A percentile compares a stretch with the other conserved stretches of the same genome.
Evolutionary conservation across 108 stramenopile species (phyloP).

Genomic region (Bacterosira constricta): DNA sequence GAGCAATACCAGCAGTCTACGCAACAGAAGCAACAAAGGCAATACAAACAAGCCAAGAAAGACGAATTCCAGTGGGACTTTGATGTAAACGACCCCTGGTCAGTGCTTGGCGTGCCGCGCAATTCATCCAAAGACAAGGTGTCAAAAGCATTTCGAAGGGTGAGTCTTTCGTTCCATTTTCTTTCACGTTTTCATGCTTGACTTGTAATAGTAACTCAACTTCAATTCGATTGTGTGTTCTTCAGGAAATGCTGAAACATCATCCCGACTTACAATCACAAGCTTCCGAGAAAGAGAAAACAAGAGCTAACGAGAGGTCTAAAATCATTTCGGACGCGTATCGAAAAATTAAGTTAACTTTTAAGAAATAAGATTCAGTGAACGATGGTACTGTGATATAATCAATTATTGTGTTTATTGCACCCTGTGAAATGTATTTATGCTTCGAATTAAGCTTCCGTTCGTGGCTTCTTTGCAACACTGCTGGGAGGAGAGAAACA

Average conservation of each 20-base stretch:
- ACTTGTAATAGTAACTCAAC: not conserved
- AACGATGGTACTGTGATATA: not conserved
- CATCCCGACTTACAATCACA: conserved; percentile 77
- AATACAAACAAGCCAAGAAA: conserved; percentile 39
- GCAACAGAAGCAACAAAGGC: conserved; percentile 33
- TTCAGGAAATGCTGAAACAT: conserved; percentile 74
- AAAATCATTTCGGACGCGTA: conserved; percentile 83
- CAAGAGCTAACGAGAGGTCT: conserved; percentile 68
- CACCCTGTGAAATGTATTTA: not conserved
- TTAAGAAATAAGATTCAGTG: conserved; percentile 27
- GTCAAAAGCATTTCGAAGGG: conserved; percentile 75
- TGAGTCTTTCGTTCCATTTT: not conserved
- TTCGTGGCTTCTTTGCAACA: conserved; percentile 14
- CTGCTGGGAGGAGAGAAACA: conserved; percentile 21
- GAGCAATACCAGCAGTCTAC: conserved; percentile 39
- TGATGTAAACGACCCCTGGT: conserved; percentile 80
- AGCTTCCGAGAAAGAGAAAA: conserved; percentile 67
- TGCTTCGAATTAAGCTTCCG: conserved; percentile 14
- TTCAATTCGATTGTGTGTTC: not conserved
- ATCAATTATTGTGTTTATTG: not conserved
- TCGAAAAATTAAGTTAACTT: conserved; percentile 63
- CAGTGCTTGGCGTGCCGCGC: conserved; percentile 64
- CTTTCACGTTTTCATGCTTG: not conserved
- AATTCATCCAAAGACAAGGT: conserved; percentile 73
- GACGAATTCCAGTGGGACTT: conserved; percentile 78